Evolutionary conservation across 1,284 basidiomycete genomes (phyloP), one percentile per base, ranked within the genome.

Genomic region (Ganoderma lingzhi): DNA sequence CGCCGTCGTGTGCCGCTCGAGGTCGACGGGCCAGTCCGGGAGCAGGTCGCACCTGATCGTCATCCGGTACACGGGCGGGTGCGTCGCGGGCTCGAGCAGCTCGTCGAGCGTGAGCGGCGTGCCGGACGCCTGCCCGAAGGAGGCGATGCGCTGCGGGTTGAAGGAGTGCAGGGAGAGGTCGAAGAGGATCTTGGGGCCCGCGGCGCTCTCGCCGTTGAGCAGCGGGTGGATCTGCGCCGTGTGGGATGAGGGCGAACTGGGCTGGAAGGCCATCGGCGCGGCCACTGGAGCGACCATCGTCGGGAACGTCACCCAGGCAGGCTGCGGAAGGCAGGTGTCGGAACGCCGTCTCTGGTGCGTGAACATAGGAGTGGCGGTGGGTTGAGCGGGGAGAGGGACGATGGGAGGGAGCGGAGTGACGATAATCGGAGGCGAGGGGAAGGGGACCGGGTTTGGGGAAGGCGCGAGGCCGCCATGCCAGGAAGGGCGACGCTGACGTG

Each of bases 21-120:
- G 77, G 66, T 86, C 84, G 66, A 92, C 83, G 19, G 89, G 87
- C 91, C 90, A 93, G 41, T 87, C 77, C 0, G 88, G 87, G 55
- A 90, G 81, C 10, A 77, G 72, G 66, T 91, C 88, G 76, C 86
- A 89, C 0, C 84, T 77, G 75, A 93, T 87, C 14, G 84, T 83
- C 74, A 93, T 83, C 51, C 81, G 83, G n/a, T 83, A 85, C 63
- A 88, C 78, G 3, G 85, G 79, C 0, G 91, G 91, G 74, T 86
- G 80, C 19, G 89, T 90, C 32, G 89, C 90, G 19, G 14, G 80
- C 74, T 89, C 82, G 3, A 71, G 71, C 23, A 90, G 79, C 53
- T 89, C 85, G 0, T 87, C 84, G 0, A 72, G 63, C 1, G 82
- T 75, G 5, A 90, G 75, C 0, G 81, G 66, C 6, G 71, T 73